Evolutionary conservation across 495 filamentous ascomycete species (phyloP).

Genomic region (Penicillium egyptiacum): DNA sequence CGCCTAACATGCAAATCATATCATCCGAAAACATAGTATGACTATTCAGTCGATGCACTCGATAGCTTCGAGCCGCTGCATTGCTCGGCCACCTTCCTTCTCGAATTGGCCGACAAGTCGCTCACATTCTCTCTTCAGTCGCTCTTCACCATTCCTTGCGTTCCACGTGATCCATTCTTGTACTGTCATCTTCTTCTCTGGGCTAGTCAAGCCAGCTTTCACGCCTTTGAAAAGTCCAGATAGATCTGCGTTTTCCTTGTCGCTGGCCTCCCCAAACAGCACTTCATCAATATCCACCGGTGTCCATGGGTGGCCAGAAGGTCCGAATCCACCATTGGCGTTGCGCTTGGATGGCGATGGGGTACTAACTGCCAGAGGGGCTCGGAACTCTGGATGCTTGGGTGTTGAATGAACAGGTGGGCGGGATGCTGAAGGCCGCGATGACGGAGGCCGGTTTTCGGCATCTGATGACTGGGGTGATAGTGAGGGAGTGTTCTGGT

Average conservation of each 20-base stretch:
- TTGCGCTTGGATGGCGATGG: slow-evolving; percentile 71
- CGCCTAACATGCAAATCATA: slow-evolving; percentile 23
- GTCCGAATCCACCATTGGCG: slow-evolving; percentile 52
- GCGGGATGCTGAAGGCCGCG: slow-evolving; percentile 48
- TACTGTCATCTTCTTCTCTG: slow-evolving; percentile 86
- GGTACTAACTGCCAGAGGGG: slow-evolving; percentile 55
- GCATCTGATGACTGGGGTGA: slow-evolving; percentile 79
- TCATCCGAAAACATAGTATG: slow-evolving; percentile 19
- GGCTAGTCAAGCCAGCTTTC: slow-evolving; percentile 63
- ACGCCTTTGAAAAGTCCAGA: slow-evolving; percentile 43
- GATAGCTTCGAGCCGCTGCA: slow-evolving; percentile 75
- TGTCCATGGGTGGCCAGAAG: slow-evolving; percentile 67
- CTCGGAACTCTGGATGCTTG: slow-evolving; percentile 36
- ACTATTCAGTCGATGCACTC: slow-evolving; percentile 48
- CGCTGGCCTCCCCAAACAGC: slow-evolving; percentile 45
- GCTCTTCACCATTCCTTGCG: slow-evolving; percentile 74
- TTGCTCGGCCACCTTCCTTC: slow-evolving; percentile 72
- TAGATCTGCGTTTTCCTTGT: slow-evolving; percentile 57
- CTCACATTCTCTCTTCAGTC: slow-evolving; percentile 78
- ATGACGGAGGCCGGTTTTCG: slow-evolving; percentile 72
- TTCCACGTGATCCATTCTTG: slow-evolving; percentile 89
- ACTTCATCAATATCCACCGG: slow-evolving; percentile 68
- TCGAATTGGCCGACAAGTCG: slow-evolving; percentile 77
- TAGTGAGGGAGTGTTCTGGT: slow-evolving; percentile 51
- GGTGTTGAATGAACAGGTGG: slow-evolving; percentile 39